Percentiles rank a stretch among this genome's conserved stretches.
These are phyloP conservation scores for Onygenales sp. DNA, from an alignment of 2,329 filamentous ascomycete genomes.

Conservation along the genomic window DNA sequence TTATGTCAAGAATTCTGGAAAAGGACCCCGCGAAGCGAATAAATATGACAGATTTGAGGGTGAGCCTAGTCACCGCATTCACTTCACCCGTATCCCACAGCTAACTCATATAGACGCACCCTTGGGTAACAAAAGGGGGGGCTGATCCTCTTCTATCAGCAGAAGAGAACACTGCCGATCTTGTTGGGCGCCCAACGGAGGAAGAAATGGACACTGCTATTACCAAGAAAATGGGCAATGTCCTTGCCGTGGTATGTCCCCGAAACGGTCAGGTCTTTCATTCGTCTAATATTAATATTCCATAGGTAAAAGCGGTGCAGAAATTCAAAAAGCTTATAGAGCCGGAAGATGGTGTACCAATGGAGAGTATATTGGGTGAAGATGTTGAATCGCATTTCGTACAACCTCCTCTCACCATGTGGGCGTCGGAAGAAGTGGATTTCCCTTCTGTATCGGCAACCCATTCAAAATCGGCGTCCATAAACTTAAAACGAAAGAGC, in stretches of 20 bases:
- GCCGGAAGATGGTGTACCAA: slow-evolving; percentile 41
- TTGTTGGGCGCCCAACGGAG: slow-evolving; percentile 76
- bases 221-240: slow-evolving; percentile 76
- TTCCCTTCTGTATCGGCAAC: slow-evolving; percentile 14
- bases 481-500: neutral
- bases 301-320: slow-evolving; percentile 76
- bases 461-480: slow-evolving; percentile 1
- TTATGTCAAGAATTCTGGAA: slow-evolving; percentile 65
- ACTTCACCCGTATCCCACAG: neutral
- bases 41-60: slow-evolving; percentile 69
- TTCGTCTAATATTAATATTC: neutral
- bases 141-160: slow-evolving; percentile 67
- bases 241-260: slow-evolving; percentile 63
- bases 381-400: slow-evolving; percentile 45
- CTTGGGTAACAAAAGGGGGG: slow-evolving; percentile 82
- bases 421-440: slow-evolving; percentile 27
- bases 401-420: slow-evolving; percentile 47
- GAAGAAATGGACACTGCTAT: slow-evolving; percentile 86
- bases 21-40: slow-evolving; percentile 81
- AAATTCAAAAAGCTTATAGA: slow-evolving; percentile 72
- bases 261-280: too few species aligned
- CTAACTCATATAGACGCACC: slow-evolving; percentile 56
- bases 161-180: slow-evolving; percentile 75
- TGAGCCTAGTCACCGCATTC: slow-evolving; percentile 38
- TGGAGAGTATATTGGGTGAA: slow-evolving; percentile 52